These are phyloP conservation scores for Auricularia cornea DNA, from an alignment of 768 basidiomycete species.

Conservation along the genomic window DNA sequence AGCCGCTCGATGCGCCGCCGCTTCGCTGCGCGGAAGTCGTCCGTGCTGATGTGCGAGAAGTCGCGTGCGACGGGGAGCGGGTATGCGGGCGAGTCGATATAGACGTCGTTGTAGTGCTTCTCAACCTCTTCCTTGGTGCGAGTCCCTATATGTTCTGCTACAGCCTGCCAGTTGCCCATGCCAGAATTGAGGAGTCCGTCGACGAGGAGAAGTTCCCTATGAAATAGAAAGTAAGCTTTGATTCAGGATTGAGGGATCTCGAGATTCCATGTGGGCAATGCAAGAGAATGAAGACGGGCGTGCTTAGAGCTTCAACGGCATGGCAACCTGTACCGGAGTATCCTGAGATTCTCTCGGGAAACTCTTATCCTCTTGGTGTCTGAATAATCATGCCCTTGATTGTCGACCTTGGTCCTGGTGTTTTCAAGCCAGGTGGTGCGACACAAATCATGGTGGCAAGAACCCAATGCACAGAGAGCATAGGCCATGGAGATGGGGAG, in stretches of 20 bases:
- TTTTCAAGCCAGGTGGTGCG: too few relatives aligned
- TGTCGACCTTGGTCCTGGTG: too few relatives aligned
- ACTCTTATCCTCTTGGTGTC: too few relatives aligned
- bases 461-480: slow-evolving; percentile 4
- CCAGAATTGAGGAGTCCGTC: slow-evolving; percentile 85
- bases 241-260: too few relatives aligned
- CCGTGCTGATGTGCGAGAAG: slow-evolving; percentile 63
- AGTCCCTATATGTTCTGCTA: slow-evolving; percentile 90
- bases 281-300: too few relatives aligned
- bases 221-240: neutral
- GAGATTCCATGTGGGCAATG: too few relatives aligned
- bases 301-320: too few relatives aligned
- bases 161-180: slow-evolving; percentile 94
- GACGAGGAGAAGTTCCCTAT: slow-evolving; percentile 79
- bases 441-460: too few relatives aligned
- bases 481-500: neutral
- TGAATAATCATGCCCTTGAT: too few relatives aligned
- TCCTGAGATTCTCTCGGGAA: too few relatives aligned
- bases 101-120: slow-evolving; percentile 75
- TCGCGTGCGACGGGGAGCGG: slow-evolving; percentile 69
- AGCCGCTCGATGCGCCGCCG: slow-evolving; percentile 80
- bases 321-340: too few relatives aligned
- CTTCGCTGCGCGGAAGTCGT: slow-evolving; percentile 83
- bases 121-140: slow-evolving; percentile 91
- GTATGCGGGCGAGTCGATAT: slow-evolving; percentile 71